These are phyloP conservation scores for Aureobasidium zeae DNA, from an alignment of 2,329 filamentous ascomycete genomes.

Conservation along the genomic window DNA sequence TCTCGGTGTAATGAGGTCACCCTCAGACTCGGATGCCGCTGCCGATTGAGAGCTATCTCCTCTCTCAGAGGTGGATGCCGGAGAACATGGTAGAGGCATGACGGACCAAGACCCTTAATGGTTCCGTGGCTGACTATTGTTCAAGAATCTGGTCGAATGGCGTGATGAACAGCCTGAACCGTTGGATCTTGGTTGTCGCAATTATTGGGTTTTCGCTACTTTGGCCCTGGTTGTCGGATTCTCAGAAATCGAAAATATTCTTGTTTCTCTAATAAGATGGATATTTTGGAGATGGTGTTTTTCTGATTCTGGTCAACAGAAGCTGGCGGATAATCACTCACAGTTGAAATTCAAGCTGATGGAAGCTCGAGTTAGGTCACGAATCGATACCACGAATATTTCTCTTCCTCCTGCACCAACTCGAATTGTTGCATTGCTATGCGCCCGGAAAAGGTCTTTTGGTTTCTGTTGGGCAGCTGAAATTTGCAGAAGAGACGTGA, in stretches of 20 bases:
- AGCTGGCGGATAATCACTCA: conserved; percentile 16
- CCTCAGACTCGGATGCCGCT: conserved; percentile 24
- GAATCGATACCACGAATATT: conserved; percentile 23
- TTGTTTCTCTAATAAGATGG: neutral
- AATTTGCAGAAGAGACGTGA: too few species aligned
- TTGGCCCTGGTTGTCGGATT: conserved; percentile 4
- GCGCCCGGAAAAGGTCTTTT: conserved; percentile 2
- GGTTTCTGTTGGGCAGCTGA: neutral
- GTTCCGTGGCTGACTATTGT: neutral
- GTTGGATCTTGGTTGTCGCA: neutral
- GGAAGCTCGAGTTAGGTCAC: conserved; percentile 19
- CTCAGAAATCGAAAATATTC: neutral
- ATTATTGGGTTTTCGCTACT: conserved; percentile 14
- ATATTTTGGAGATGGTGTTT: neutral
- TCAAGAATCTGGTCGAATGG: conserved; percentile 1
- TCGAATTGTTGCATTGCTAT: conserved; percentile 9
- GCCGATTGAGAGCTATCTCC: conserved; percentile 20
- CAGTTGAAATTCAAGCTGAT: conserved; percentile 4
- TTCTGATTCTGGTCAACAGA: neutral
- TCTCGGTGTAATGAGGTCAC: conserved; percentile 27
- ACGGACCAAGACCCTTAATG: neutral
- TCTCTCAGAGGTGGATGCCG: conserved; percentile 25
- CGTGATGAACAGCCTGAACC: too few species aligned
- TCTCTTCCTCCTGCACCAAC: conserved; percentile 8
- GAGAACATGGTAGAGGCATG: conserved; percentile 27